Evolutionary conservation across 306 rosid species (phyloP).

Genomic region (Trifolium pratense): DNA sequence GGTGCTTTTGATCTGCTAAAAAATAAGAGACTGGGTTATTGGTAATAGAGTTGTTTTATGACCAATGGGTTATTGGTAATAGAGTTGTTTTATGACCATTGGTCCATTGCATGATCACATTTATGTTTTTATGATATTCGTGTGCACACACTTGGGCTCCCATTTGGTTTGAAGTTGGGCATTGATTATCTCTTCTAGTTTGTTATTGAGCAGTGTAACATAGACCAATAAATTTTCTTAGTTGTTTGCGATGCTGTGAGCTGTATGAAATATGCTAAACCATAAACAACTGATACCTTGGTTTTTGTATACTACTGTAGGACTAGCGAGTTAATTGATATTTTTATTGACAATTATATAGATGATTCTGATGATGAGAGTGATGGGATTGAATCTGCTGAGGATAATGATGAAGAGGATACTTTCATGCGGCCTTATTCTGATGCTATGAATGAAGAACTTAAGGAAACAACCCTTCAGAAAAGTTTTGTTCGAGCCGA

Average conservation of each 20-base stretch:
- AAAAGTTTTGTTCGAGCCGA: constrained; percentile 85
- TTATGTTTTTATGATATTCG: constrained; percentile 1
- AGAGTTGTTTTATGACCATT: constrained; percentile 4
- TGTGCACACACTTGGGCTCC: constrained; percentile 7
- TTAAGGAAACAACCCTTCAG: constrained; percentile 71
- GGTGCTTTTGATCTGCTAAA: too few species aligned
- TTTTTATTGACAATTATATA: constrained; percentile 43
- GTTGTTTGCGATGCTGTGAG: constrained; percentile 18
- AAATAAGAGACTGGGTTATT: too few species aligned
- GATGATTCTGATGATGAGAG: constrained; percentile 80
- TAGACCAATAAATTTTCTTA: constrained; percentile 23
- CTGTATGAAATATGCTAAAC: constrained; percentile 21
- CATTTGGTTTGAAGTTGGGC: constrained; percentile 9
- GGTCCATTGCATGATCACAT: neutral
- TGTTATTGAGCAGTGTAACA: constrained; percentile 21
- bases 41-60: too few species aligned
- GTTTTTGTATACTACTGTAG: constrained; percentile 24
- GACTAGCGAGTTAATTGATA: constrained; percentile 14
- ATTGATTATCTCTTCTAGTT: constrained; percentile 9
- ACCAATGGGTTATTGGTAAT: neutral
- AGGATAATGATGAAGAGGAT: constrained; percentile 51
- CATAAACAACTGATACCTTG: constrained; percentile 2
- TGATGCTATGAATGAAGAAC: constrained; percentile 70
- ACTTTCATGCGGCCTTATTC: constrained; percentile 73
- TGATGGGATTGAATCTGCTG: constrained; percentile 54